Percentiles rank a stretch among this genome's conserved stretches.
Conservation (phyloP, 78 protist species). For the Diacronema lutheri region DNA sequence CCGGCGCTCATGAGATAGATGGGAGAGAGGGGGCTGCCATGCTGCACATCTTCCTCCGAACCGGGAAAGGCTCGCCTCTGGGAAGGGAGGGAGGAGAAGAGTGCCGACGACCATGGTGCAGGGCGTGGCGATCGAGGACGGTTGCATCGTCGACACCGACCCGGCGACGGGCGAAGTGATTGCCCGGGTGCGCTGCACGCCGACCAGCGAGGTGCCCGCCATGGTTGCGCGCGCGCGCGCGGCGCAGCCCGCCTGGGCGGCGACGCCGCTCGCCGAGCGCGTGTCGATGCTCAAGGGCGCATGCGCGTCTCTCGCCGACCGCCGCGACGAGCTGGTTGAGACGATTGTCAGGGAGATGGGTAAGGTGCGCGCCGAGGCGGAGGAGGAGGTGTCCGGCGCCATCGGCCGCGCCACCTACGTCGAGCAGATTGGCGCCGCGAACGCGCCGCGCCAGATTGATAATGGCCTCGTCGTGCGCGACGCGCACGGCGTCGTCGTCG, state of each 20-base stretch:
- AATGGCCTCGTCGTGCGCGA: neutral
- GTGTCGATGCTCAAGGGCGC: neutral
- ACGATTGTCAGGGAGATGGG: neutral
- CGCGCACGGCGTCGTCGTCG: neutral
- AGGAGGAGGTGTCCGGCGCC: neutral
- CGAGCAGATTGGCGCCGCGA: neutral
- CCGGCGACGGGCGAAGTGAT: neutral
- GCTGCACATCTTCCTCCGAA: no score
- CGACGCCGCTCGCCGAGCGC: neutral
- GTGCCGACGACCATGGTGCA: conserved; percentile 11
- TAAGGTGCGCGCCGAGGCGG: neutral
- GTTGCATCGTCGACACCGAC: neutral
- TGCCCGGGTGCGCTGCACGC: neutral
- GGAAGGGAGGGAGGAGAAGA: no score
- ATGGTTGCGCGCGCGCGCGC: neutral
- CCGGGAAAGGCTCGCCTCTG: no score
- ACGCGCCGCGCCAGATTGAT: neutral
- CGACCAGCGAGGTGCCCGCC: neutral
- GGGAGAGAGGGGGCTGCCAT: no score
- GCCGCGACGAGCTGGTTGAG: neutral
- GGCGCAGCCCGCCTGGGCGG: conserved; percentile 1
- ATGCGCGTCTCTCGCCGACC: neutral
- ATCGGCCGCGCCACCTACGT: neutral
- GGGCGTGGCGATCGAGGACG: neutral
- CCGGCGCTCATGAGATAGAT: no score